Evolutionary conservation across 1,139 yeast species (phyloP), one percentile per base, ranked within the genome.

Genomic region (Magnusiomyces tetraspermus): DNA sequence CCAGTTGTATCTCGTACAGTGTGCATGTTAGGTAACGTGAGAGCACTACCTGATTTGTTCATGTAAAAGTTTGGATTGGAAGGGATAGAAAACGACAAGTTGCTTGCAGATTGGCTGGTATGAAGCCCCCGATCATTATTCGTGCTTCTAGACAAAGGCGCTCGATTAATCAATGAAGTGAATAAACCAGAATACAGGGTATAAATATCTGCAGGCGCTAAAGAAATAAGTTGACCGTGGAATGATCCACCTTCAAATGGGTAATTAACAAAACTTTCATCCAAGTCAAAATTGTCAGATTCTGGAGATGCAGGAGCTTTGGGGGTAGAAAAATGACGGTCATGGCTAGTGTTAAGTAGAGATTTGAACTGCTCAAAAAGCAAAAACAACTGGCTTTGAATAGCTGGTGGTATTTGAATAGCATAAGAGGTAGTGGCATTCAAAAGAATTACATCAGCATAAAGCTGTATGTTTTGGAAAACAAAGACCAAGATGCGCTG

Each of bases 131-230:
- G 46, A 6, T 52, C 49, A 23, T 6, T 19, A 42, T 13, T 42
- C 4, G 24, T 33, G 2, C 41, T 40, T n/a, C 19, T 45, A 15
- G 48, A 28, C 11, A 22, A n/a, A 3, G 33, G 8, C 8, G 3
- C 41, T 19, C 28, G 52, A 37, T 3, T 49, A 49, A 19, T 52
- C 43, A 56, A 58, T 1, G 62, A 52, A 1, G 68, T 67, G 51
- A 65, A 61, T 21, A 68, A 54, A 1, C 66, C 59, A 8, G 66
- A 53, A 52, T 62, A 68, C 19, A 68, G 53, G 37, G 58, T 60
- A 2, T 61, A 58, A 15, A 68, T 56, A 49, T 68, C 72, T 22
- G 68, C 60, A 1, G 70, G 69, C 10, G 64, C 59, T 19, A 68
- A 53, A 2, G 65, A 68, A 28, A 68, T 54, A 31, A 64, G 54